Evolutionary conservation across 805 yeast species (phyloP), one percentile per base, ranked within the genome.

Genomic region (Ogataea nitratoaversa): DNA sequence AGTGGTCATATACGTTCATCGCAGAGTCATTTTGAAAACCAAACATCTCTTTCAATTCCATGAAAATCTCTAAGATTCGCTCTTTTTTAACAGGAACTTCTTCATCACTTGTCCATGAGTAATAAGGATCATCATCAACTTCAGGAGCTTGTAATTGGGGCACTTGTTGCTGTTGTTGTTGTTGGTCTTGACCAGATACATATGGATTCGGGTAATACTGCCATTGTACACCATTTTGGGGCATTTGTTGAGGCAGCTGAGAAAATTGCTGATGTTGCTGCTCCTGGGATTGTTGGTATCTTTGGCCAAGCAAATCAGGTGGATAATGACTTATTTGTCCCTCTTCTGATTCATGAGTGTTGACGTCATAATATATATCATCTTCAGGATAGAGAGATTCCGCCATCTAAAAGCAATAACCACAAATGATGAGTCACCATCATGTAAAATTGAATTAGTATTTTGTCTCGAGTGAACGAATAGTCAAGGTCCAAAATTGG

Each of bases 11-110:
- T 82, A 89, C 85, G 63, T 90, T 90, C 30, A 73, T 70, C 62
- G 78, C 77, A 20, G 85, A 84, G 49, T 84, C 89, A 22, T 71
- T 65, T 65, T 90, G 98, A 65, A 90, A 90, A 0, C 96, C 96
- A 66, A 90, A 87, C 41, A 74, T 68, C 32, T 58, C 53, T n/a
- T 76, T 69, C 35, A 90, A 58, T 20, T 74, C 74, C 19, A 63
- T 60, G 55, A 90, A 84, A 8, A 85, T 75, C 4, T 60, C 67
- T 42, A 65, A 64, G n/a, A 90, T 82, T 48, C 78, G 82, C 29
- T 67, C 73, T 48, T 77, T 74, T 36, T 84, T 72, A 34, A 93
- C 74, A 8, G 96, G 96, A 18, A 83, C 85, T 59, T 81, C 72
- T 19, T 70, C 70, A 53, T 76, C 81, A 32, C 76, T 74, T 22